These are phyloP conservation scores for Cymbopogon flexuosus DNA, from an alignment of 202 grass and related monocot species.

Conservation along the genomic window DNA sequence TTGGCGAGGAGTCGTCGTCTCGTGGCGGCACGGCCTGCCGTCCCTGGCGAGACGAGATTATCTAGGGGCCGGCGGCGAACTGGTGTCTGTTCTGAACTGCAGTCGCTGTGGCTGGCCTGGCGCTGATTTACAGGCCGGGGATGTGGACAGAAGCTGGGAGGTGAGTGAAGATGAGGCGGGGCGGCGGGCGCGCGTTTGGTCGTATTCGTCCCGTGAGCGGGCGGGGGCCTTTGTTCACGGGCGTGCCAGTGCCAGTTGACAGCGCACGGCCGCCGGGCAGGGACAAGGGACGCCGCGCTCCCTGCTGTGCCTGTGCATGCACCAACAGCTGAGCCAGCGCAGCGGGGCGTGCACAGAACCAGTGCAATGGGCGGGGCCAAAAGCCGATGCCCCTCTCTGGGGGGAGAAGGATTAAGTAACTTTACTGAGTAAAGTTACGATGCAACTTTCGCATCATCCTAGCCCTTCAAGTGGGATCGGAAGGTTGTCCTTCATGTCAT, in stretches of 20 bases:
- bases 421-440: no score
- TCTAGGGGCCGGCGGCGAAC: neutral
- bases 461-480: no score
- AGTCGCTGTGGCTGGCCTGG: neutral
- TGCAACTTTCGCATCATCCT: no score
- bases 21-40: neutral
- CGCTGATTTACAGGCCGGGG: conserved; percentile 19
- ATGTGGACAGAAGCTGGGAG: neutral
- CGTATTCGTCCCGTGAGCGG: conserved; percentile 38
- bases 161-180: neutral
- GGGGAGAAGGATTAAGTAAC: no score
- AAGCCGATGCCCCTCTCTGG: neutral
- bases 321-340: neutral
- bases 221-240: conserved; percentile 8
- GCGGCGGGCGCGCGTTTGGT: conserved; percentile 24
- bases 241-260: neutral
- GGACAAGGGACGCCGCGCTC: neutral
- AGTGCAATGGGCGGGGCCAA: neutral
- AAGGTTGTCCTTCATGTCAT: no score
- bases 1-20: neutral
- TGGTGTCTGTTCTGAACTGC: neutral
- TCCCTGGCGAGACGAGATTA: neutral
- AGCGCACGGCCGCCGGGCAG: neutral
- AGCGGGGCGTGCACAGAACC: no score
- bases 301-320: neutral